These are phyloP conservation scores for Colletotrichum sp. DNA, from an alignment of 2,329 filamentous ascomycete species.

Conservation along the genomic window DNA sequence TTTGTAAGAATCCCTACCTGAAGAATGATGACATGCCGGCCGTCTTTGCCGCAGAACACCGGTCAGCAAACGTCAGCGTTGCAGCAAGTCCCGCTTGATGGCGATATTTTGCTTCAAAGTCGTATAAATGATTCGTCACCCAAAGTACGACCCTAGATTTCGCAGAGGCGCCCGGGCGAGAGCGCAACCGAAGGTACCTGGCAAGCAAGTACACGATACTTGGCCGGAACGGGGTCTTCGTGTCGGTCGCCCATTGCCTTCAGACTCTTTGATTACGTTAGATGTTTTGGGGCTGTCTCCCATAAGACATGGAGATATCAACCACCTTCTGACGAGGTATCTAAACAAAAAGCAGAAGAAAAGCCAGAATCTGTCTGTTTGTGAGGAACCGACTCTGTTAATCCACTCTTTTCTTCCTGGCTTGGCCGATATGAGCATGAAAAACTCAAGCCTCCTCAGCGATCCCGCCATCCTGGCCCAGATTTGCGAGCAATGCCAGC, in stretches of 20 bases:
- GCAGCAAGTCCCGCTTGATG: background rate
- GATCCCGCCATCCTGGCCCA: background rate
- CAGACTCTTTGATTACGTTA: background rate
- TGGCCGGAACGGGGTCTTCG: background rate
- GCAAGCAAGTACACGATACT: background rate
- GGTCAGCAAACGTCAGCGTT: background rate
- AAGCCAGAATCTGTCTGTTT: background rate
- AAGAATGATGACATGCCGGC: background rate
- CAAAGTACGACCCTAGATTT: background rate
- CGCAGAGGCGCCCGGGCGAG: background rate
- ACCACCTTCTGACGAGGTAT: background rate
- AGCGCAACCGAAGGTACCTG: background rate
- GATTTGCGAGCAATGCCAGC: background rate
- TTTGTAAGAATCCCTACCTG: background rate
- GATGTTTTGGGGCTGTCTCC: background rate
- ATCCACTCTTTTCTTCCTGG: background rate
- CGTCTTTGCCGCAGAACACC: background rate
- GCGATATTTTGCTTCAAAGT: background rate
- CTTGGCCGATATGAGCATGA: background rate
- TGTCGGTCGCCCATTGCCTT: background rate
- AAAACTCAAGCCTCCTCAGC: background rate
- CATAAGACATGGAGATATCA: background rate
- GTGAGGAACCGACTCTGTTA: rapidly evolving
- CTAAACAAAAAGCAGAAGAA: background rate
- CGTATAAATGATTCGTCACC: background rate